Percentiles rank a stretch among this genome's conserved stretches.
Conservation (phyloP, 1,284 basidiomycete genomes). For the Neolentinus lepideus region DNA sequence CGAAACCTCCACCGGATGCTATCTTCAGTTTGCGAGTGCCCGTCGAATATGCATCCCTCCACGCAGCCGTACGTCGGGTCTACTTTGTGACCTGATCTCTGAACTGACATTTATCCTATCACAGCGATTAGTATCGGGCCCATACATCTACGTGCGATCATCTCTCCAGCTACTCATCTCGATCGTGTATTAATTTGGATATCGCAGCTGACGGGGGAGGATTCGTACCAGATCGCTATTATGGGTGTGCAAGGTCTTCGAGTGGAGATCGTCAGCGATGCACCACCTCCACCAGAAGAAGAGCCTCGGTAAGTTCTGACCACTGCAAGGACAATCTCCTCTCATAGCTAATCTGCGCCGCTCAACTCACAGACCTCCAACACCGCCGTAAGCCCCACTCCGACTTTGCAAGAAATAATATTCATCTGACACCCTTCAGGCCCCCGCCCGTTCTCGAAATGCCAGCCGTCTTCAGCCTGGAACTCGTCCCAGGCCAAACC, state of each 20-base stretch:
- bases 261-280: constrained; percentile 77
- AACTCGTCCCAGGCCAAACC: constrained; percentile 65
- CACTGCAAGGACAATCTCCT: neutral
- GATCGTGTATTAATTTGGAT: constrained; percentile 8
- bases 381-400: constrained; percentile 56
- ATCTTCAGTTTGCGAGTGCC: constrained; percentile 67
- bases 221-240: constrained; percentile 76
- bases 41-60: constrained; percentile 74
- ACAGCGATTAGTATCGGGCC: constrained; percentile 70
- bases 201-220: constrained; percentile 66
- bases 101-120: constrained; percentile 11
- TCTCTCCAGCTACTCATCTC: constrained; percentile 1
- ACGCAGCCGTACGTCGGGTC: constrained; percentile 56
- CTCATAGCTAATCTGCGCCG: neutral
- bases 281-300: constrained; percentile 64
- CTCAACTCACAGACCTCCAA: constrained; percentile 9
- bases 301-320: constrained; percentile 75
- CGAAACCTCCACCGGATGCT: constrained; percentile 71
- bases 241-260: constrained; percentile 71
- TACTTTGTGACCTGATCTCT: constrained; percentile 2
- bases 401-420: constrained; percentile 4
- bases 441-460: constrained; percentile 80
- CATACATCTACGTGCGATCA: constrained; percentile 66
- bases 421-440: constrained; percentile 26
- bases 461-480: constrained; percentile 74